phyloP scores from a whole-genome alignment of 805 yeast species.

The Teunomyces aglyptinius region DNA sequence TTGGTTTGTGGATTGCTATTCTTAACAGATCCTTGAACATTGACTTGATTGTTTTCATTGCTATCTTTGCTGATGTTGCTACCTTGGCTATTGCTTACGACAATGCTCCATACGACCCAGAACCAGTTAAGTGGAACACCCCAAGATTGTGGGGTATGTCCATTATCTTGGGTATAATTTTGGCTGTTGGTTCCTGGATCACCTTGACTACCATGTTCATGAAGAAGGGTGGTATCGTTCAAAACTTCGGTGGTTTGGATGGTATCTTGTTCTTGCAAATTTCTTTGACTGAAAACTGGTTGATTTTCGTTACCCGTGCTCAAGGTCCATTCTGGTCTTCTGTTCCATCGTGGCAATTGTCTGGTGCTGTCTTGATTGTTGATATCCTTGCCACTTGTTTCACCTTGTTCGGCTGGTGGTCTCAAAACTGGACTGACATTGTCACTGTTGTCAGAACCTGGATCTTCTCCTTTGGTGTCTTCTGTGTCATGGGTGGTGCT shows the following conservation, averaged over 20 bases:
- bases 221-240: constrained; percentile 90
- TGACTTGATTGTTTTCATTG: constrained; percentile 92
- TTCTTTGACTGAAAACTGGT: constrained; percentile 95
- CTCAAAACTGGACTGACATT: constrained; percentile 95
- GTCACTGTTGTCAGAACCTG: constrained; percentile 93
- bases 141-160: constrained; percentile 98
- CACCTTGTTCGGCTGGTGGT: constrained; percentile 96
- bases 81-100: constrained; percentile 96
- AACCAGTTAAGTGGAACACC: constrained; percentile 94
- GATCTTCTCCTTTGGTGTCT: constrained; percentile 95
- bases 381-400: constrained; percentile 91
- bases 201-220: constrained; percentile 91
- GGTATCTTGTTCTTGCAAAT: constrained; percentile 90
- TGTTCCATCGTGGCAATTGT: constrained; percentile 91
- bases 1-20: constrained; percentile 96
- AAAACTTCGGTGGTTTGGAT: constrained; percentile 91
- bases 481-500: constrained; percentile 95
- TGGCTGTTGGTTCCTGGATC: constrained; percentile 93
- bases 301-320: constrained; percentile 94
- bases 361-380: constrained; percentile 90
- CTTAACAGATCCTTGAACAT: constrained; percentile 82
- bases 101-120: constrained; percentile 91
- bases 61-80: constrained; percentile 96
- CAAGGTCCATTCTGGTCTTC: constrained; percentile 99
- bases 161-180: constrained; percentile 75